These are phyloP conservation scores for Coemansia sp. DNA, from an alignment of 192 early-diverging fungal species.

Conservation along the genomic window DNA sequence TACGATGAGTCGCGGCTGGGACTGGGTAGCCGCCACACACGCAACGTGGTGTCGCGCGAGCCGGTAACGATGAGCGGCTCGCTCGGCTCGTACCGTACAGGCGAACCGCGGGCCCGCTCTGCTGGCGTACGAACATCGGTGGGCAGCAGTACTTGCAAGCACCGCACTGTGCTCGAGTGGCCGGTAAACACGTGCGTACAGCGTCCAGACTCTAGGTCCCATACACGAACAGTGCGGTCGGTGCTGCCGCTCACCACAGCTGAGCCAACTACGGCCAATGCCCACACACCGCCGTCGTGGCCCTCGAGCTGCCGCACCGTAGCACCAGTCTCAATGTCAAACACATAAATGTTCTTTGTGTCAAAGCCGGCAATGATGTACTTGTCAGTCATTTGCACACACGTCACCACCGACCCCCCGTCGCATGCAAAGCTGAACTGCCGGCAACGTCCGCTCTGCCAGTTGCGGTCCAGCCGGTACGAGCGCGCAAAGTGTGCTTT, in stretches of 20 bases:
- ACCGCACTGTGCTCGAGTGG: constrained; percentile 93
- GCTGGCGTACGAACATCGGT: constrained; percentile 51
- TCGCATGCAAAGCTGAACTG: constrained; percentile 82
- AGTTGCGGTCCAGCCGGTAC: constrained; percentile 80
- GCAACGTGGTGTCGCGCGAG: constrained; percentile 87
- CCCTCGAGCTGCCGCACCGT: constrained; percentile 72
- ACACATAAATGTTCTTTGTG: constrained; percentile 91
- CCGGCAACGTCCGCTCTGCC: constrained; percentile 72
- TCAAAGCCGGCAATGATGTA: constrained; percentile 95
- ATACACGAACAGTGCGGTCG: constrained; percentile 92
- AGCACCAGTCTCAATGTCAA: constrained; percentile 81
- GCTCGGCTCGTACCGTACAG: constrained; percentile 60
- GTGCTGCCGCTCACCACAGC: constrained; percentile 93
- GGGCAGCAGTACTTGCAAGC: constrained; percentile 84
- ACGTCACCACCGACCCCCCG: constrained; percentile 84
- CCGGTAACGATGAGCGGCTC: constrained; percentile 92
- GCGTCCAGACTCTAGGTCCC: constrained; percentile 87
- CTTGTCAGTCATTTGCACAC: constrained; percentile 93
- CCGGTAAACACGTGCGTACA: constrained; percentile 95
- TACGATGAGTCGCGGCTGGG: constrained; percentile 61
- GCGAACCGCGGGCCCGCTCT: constrained; percentile 36
- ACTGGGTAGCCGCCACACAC: constrained; percentile 91
- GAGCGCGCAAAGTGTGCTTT: constrained; percentile 79
- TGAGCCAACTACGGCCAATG: constrained; percentile 84
- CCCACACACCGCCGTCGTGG: constrained; percentile 97